Evolutionary conservation across 2,329 filamentous ascomycete genomes (phyloP).

Genomic region (Knoxdaviesia proteae): DNA sequence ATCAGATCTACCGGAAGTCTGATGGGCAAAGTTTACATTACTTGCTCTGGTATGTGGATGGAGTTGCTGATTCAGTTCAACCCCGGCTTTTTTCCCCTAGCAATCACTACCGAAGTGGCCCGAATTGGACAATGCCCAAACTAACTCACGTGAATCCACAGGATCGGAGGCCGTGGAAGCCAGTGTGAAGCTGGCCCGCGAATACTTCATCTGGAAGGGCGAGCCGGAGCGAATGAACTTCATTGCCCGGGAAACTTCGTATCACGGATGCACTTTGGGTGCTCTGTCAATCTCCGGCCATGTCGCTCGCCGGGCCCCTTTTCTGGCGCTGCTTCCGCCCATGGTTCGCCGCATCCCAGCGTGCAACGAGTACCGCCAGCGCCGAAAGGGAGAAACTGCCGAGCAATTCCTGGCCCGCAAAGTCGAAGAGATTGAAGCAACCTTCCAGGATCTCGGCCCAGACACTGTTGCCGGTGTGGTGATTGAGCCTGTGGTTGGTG

Average conservation of each 20-base stretch:
- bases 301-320: slow-evolving; percentile 34
- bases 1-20: slow-evolving; percentile 11
- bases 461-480: slow-evolving; percentile 51
- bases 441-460: slow-evolving; percentile 43
- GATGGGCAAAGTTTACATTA: slow-evolving; percentile 15
- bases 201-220: slow-evolving; percentile 23
- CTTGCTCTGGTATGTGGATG: slow-evolving; percentile 12
- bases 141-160: slow-evolving; percentile 7
- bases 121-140: background rate
- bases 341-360: slow-evolving; percentile 42
- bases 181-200: slow-evolving; percentile 24
- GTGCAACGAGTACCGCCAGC: slow-evolving; percentile 44
- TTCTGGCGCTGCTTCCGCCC: slow-evolving; percentile 34
- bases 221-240: slow-evolving; percentile 15
- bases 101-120: background rate
- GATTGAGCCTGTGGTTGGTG: slow-evolving; percentile 53
- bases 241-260: slow-evolving; percentile 20
- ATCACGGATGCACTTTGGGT: slow-evolving; percentile 35
- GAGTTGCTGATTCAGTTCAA: background rate
- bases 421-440: slow-evolving; percentile 41
- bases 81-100: background rate
- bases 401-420: slow-evolving; percentile 38
- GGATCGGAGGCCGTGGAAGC: slow-evolving; percentile 32
- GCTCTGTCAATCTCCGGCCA: slow-evolving; percentile 45
- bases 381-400: slow-evolving; percentile 27